Evolutionary conservation across 164 flowering plant species (phyloP).

Genomic region (Annona squamosa): DNA sequence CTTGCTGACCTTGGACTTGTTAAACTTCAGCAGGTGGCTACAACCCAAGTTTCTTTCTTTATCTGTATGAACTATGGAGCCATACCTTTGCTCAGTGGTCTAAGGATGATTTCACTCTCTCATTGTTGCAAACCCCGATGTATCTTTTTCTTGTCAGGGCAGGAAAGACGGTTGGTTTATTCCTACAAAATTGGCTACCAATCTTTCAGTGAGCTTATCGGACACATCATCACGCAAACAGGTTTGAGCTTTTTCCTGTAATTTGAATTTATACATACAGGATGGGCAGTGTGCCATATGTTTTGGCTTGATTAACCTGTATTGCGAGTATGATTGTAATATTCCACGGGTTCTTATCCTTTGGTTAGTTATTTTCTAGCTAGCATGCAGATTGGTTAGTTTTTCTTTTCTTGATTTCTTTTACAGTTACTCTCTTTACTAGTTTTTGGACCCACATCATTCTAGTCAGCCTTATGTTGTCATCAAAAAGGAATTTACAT

Average conservation of each 20-base stretch:
- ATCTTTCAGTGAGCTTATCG: conserved; percentile 84
- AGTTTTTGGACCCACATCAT: too few relatives aligned
- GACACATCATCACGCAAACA: conserved; percentile 81
- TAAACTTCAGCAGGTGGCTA: conserved; percentile 80
- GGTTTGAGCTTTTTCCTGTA: conserved; percentile 28
- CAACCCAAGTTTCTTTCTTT: background rate
- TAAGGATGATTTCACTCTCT: background rate
- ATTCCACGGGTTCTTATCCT: too few relatives aligned
- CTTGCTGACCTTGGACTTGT: conserved; percentile 84
- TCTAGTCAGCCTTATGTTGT: too few relatives aligned
- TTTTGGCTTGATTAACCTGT: too few relatives aligned
- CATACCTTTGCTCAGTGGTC: background rate
- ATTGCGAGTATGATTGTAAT: too few relatives aligned
- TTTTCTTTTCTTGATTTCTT: too few relatives aligned
- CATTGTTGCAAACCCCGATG: background rate
- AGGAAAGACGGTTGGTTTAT: conserved; percentile 97
- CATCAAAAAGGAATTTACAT: too few relatives aligned
- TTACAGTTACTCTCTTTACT: too few relatives aligned
- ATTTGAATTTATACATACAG: background rate
- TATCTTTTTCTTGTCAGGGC: conserved; percentile 43
- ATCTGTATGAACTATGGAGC: background rate
- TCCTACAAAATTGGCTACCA: conserved; percentile 86
- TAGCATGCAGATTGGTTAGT: too few relatives aligned
- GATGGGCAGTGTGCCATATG: background rate
- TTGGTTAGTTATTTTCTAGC: too few relatives aligned